Base-by-base conservation (phyloP, 192 early-diverging fungal genomes). In the Spizellomyces punctatus region DNA sequence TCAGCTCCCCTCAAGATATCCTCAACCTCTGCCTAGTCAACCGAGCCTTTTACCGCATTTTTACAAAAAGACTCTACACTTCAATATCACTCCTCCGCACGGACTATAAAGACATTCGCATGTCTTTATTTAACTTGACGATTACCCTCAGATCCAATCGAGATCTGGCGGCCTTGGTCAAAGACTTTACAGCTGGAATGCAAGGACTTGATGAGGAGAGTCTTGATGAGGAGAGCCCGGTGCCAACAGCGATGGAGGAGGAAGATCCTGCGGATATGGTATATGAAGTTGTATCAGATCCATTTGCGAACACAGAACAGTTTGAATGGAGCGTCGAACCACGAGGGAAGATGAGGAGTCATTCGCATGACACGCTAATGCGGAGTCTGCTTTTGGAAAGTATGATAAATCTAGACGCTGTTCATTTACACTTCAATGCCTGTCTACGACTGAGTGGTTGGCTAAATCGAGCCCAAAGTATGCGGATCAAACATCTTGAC, bases 401-500 rank as follows among this genome's bases (percentile, higher is more conserved):
- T 36, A 36, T 36, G 27, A 36, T 36, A 36, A 36, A 36, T 36
- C 27, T 36, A 54, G 17, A 19, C 17, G 17, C 50, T 54, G 17
- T n/a, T 0, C 17, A 54, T 54, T 54, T 54, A 12, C 14, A 54
- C 12, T 54, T 19, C 50, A 54, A 19, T n/a, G 50, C 17, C 17
- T 19, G 50, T 12, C 17, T 19, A 54, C 50, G 50, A 19, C 50
- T 12, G 50, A 54, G 12, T 19, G 12, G 12, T 2, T 12, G 50
- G 50, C 12, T 54, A 12, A 54, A 12, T n/a, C 17, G 12, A 12
- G 14, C 50, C 4, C 50, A 54, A 54, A 54, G 1, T 54, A n/a
- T 54, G 12, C 17, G 17, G 12, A 61, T 61, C 54, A 56, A 56
- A 7, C 59, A 61, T 41, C 59, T 61, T 14, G 59, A 61, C 42